Evolutionary conservation across 1,284 basidiomycete genomes (phyloP).

Genomic region (Microbotryum saponariae): DNA sequence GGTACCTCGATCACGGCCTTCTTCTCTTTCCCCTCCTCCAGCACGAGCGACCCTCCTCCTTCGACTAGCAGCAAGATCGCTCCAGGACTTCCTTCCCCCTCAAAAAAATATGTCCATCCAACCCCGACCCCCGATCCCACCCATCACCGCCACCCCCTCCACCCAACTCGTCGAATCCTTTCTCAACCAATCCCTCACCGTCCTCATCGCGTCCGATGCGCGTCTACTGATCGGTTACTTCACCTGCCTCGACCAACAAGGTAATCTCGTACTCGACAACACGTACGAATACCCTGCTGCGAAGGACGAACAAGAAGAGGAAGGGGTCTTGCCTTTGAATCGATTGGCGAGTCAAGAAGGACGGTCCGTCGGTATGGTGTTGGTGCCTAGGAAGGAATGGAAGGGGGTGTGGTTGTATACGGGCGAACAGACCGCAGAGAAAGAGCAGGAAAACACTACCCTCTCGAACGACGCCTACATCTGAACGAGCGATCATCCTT

Average conservation of each 20-base stretch:
- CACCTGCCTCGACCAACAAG: conserved; percentile 26
- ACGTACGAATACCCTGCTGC: conserved; percentile 16
- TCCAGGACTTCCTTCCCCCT: no score
- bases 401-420: conserved; percentile 1
- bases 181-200: neutral
- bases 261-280: conserved; percentile 28
- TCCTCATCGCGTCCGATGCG: conserved; percentile 14
- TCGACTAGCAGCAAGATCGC: no score
- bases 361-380: conserved; percentile 21
- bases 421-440: no score
- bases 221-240: conserved; percentile 25
- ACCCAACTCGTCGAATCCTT: conserved; percentile 8
- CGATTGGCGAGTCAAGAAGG: neutral
- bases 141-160: conserved; percentile 3
- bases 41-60: no score
- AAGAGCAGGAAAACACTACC: no score
- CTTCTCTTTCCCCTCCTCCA: no score
- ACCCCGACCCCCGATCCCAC: neutral
- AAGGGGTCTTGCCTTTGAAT: neutral
- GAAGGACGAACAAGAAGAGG: no score
- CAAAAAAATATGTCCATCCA: no score
- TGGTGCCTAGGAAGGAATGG: conserved; percentile 21
- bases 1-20: no score
- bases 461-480: no score
- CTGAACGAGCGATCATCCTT: no score